Evolutionary conservation across 2,329 filamentous ascomycete genomes (phyloP), one percentile per base, ranked within the genome.

Genomic region (Ciborinia camelliae): DNA sequence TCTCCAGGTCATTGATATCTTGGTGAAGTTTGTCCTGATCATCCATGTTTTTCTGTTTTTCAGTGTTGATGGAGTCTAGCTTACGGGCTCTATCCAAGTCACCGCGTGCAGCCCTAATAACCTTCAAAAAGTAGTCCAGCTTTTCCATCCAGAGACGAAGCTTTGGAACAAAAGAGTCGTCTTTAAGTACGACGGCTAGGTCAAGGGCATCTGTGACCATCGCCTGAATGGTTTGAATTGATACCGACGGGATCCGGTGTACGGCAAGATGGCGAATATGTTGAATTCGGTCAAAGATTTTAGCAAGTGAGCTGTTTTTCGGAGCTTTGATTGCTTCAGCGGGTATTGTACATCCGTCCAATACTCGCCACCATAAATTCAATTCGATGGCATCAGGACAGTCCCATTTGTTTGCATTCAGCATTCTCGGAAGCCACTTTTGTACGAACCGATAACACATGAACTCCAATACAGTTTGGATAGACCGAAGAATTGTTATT

Each of bases 301-400:
- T 18, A 32, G 4, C 28, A 53, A 41, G 61, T 43, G 47, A 43
- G 43, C 5, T 30, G 50, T 26, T 28, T 43, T 52, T 32, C 55
- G 47, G 47, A 65, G 8, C n/a, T 9, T 26, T n/a, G 14, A 65
- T 61, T 12, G 68, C 68, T 52, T 55, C 48, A 41, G 58, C 28
- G 20, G 68, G 68, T 39, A 68, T 57, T n/a, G 52, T 6, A 57
- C 62, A 68, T 12, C 64, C 54, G 20, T 20, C 51, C 6, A 69
- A 35, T 28, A 43, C 47, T 26, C 28, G 51, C 64, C 66, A 65
- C 66, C 66, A 68, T n/a, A 43, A 28, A n/a, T 32, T 68, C 4
- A 69, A 47, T 57, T 69, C 68, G 14, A 65, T 58, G 28, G 65
- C 65, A 47, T 69, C 68, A 18, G 65, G 67, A 23, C 63, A 61